A percentile compares a stretch with the other conserved stretches of the same genome.
These are phyloP conservation scores for Aspergillus puulaauensis DNA, from an alignment of 2,329 filamentous ascomycete genomes.

Conservation along the genomic window DNA sequence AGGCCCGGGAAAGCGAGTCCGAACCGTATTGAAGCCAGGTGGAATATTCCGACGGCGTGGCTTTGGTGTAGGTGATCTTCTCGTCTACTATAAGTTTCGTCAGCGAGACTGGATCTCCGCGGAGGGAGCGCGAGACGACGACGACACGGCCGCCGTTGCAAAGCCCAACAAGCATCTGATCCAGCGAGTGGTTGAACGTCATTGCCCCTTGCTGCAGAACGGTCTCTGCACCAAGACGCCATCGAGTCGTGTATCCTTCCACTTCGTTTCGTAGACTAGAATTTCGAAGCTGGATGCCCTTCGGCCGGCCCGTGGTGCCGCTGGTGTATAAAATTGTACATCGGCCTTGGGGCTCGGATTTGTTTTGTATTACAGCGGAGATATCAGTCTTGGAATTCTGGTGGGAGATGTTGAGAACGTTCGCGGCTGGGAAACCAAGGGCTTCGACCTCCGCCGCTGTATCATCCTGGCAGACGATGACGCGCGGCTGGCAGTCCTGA, in stretches of 20 bases:
- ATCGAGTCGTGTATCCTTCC: not conserved
- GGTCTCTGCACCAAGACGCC: not conserved
- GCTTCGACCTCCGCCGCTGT: not conserved
- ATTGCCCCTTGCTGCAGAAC: conserved; percentile 9
- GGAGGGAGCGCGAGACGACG: not conserved
- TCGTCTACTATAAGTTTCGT: not conserved
- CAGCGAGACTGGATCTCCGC: not conserved
- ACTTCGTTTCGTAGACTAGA: not conserved
- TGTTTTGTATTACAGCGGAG: too few relatives aligned
- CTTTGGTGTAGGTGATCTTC: not conserved
- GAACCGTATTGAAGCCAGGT: not conserved
- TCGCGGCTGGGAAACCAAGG: not conserved
- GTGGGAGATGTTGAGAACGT: not conserved
- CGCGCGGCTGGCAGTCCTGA: conserved; percentile 6
- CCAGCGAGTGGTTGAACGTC: conserved; percentile 4
- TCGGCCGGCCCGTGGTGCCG: conserved; percentile 8
- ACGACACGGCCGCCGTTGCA: conserved; percentile 1
- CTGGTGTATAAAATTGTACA: conserved; percentile 10
- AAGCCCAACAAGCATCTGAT: conserved; percentile 5
- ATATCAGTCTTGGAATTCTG: not conserved
- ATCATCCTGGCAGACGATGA: conserved; percentile 12
- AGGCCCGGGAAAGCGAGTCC: not conserved
- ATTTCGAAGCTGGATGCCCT: conserved; percentile 6
- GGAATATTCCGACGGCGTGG: not conserved
- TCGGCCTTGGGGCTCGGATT: not conserved